Conservation (phyloP, 257 asterid species). For the Solanum rostratum region DNA sequence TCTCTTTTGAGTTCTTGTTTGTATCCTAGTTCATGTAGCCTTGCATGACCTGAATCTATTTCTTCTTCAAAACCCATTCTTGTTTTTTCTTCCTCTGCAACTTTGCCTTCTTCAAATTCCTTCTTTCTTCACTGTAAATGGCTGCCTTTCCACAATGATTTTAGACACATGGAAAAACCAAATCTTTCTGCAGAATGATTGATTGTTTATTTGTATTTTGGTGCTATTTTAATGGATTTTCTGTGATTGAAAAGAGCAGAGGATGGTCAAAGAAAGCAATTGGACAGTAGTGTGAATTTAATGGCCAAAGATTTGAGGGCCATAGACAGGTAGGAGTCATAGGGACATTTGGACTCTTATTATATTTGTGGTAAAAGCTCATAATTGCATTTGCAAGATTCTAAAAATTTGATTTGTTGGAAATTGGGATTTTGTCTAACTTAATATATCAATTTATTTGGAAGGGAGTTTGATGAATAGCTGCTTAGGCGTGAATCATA, state of each 20-base stretch:
- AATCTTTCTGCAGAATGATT: background rate
- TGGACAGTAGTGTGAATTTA: background rate
- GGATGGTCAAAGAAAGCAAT: background rate
- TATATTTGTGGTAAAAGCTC: background rate
- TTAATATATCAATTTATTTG: no score
- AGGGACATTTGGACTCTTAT: background rate
- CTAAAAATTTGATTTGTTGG: background rate
- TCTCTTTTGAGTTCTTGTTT: conserved; percentile 98
- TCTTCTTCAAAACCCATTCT: conserved; percentile 1
- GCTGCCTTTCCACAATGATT: background rate
- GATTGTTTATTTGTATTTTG: background rate
- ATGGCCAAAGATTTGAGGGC: background rate
- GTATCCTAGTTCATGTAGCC: conserved; percentile 81
- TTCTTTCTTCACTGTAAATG: background rate
- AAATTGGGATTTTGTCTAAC: background rate
- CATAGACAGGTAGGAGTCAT: background rate
- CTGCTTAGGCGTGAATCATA: background rate
- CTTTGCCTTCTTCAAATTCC: background rate
- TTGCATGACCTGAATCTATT: conserved; percentile 75
- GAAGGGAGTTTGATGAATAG: no score
- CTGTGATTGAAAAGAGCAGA: background rate
- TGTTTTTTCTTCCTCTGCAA: no score
- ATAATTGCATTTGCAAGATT: background rate
- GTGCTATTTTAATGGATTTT: background rate
- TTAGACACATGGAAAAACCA: background rate